Conservation (phyloP, 352 stramenopile genomes). For the Pythium rhizo-oryzae region DNA sequence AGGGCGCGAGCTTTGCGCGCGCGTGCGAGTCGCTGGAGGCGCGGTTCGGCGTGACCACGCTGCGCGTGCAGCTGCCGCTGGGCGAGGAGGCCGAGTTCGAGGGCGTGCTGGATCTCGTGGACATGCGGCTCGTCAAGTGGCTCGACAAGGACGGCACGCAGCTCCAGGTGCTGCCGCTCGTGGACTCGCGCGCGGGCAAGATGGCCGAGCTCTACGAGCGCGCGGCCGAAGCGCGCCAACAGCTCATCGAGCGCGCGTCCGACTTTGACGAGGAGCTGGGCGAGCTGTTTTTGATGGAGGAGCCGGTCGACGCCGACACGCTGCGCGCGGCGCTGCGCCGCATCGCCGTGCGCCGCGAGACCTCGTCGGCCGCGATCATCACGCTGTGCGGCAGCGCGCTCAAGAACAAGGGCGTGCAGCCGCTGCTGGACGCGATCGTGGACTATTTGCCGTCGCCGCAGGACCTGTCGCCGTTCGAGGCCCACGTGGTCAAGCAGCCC, state of each 20-base stretch:
- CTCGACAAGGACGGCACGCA: conserved; percentile 59
- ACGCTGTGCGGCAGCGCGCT: conserved; percentile 68
- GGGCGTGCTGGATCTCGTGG: conserved; percentile 67
- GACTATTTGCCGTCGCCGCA: conserved; percentile 97
- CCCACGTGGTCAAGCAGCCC: conserved; percentile 41
- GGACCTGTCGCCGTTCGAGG: conserved; percentile 80
- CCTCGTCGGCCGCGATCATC: conserved; percentile 48
- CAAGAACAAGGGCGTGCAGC: conserved; percentile 94
- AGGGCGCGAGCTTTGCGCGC: conserved; percentile 93
- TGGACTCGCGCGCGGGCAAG: conserved; percentile 39
- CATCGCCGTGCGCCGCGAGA: conserved; percentile 56
- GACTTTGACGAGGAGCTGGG: conserved; percentile 76
- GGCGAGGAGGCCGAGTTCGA: conserved; percentile 66
- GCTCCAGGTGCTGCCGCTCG: conserved; percentile 51
- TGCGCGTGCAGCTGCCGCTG: conserved; percentile 68
- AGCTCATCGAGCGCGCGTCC: conserved; percentile 63
- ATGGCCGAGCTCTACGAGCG: conserved; percentile 59
- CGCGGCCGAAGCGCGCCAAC: conserved; percentile 45
- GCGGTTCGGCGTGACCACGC: conserved; percentile 58
- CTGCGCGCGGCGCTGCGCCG: conserved; percentile 61
- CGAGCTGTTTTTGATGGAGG: conserved; percentile 77
- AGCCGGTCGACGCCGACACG: conserved; percentile 50
- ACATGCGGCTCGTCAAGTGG: conserved; percentile 74
- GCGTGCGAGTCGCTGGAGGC: conserved; percentile 79
- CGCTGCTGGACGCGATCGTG: conserved; percentile 97